These are phyloP conservation scores for Neopestalotiopsis clavispora DNA, from an alignment of 2,329 filamentous ascomycete genomes.

Conservation along the genomic window DNA sequence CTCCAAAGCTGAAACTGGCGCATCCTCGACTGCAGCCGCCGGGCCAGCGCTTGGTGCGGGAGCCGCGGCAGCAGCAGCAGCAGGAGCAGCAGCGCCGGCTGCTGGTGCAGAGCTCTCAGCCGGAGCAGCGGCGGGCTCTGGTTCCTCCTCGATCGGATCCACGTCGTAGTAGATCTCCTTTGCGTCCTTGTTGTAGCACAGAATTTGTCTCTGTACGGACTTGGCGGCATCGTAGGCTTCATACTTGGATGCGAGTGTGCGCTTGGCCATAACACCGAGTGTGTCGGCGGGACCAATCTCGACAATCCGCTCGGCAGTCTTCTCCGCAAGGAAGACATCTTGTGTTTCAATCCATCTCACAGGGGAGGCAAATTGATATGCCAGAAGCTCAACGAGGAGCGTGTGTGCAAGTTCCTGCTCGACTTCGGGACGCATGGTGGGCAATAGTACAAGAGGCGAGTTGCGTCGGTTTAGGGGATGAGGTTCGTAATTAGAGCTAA, in stretches of 20 bases:
- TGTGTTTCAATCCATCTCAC: slow-evolving; percentile 99
- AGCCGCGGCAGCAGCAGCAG: slow-evolving; percentile 53
- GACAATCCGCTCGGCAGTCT: slow-evolving; percentile 94
- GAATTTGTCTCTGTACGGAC: slow-evolving; percentile 93
- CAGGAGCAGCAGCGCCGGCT: slow-evolving; percentile 41
- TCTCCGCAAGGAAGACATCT: slow-evolving; percentile 98
- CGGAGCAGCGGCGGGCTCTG: slow-evolving; percentile 62
- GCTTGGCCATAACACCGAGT: slow-evolving; percentile 95
- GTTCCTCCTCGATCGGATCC: slow-evolving; percentile 91
- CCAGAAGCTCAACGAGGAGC: slow-evolving; percentile 95
- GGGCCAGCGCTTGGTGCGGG: slow-evolving; percentile 76
- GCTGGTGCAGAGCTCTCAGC: slow-evolving; percentile 42
- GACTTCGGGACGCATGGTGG: slow-evolving; percentile 89
- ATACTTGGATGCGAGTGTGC: slow-evolving; percentile 94
- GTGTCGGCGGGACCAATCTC: slow-evolving; percentile 98
- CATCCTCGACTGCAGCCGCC: slow-evolving; percentile 84
- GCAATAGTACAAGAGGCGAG: slow-evolving; percentile 21
- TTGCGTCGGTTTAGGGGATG: slow-evolving; percentile 15
- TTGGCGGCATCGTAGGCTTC: slow-evolving; percentile 98
- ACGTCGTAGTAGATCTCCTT: slow-evolving; percentile 99
- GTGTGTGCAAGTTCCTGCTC: slow-evolving; percentile 99
- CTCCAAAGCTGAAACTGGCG: slow-evolving; percentile 85
- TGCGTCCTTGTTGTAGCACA: slow-evolving; percentile 99
- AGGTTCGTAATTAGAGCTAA: slow-evolving; percentile 16
- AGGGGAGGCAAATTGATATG: slow-evolving; percentile 98